Conservation (phyloP, 768 basidiomycete species). For the Kwoniella dejecticola region DNA sequence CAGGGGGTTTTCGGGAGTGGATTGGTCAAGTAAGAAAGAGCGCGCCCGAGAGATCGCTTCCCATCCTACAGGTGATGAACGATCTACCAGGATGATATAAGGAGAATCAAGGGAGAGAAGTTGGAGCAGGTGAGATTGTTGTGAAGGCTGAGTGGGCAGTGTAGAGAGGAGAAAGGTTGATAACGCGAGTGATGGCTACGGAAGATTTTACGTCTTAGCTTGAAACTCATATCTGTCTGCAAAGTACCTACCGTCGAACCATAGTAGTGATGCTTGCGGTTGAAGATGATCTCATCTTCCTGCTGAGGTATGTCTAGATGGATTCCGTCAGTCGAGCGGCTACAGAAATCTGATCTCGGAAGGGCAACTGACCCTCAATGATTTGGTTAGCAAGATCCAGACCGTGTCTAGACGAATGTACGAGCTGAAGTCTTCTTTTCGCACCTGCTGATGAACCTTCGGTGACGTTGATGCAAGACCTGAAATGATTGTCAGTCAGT, state of each 20-base stretch:
- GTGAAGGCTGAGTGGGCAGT: conserved; percentile 64
- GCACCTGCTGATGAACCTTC: conserved; percentile 10
- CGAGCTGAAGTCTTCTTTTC: conserved; percentile 20
- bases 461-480: conserved; percentile 8
- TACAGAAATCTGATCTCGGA: background rate
- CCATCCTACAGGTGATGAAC: conserved; percentile 74
- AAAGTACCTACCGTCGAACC: background rate
- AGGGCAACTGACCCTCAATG: conserved; percentile 15
- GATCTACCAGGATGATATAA: conserved; percentile 71
- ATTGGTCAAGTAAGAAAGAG: conserved; percentile 23
- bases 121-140: conserved; percentile 55
- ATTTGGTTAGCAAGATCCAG: conserved; percentile 32
- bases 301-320: conserved; percentile 4
- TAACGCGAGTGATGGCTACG: conserved; percentile 64
- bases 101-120: conserved; percentile 23
- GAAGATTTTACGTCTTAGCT: background rate
- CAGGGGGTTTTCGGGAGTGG: conserved; percentile 22
- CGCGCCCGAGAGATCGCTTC: conserved; percentile 40
- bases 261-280: conserved; percentile 12
- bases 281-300: conserved; percentile 7
- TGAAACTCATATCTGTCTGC: background rate
- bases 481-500: background rate
- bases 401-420: conserved; percentile 39
- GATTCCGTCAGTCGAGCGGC: background rate
- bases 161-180: conserved; percentile 86